phyloP scores from a whole-genome alignment of 495 filamentous ascomycete species.

The Lineolata rhizophorae region DNA sequence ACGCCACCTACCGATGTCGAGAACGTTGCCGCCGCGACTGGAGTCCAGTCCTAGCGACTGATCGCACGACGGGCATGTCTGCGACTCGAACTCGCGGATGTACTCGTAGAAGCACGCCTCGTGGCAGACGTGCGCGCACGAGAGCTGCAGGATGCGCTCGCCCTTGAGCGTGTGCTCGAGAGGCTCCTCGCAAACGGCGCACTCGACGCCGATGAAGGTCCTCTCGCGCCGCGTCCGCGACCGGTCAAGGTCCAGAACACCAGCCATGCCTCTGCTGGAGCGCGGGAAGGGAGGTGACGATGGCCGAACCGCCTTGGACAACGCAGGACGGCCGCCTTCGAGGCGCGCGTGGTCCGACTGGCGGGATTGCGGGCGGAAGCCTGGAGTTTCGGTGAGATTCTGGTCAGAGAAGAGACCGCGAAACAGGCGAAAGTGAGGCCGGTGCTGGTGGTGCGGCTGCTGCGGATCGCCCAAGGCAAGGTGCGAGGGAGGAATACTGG shows the following conservation, averaged over 20 bases:
- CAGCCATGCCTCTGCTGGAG: constrained; percentile 39
- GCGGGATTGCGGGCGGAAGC: no score
- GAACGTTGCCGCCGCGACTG: constrained; percentile 80
- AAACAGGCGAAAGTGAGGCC: no score
- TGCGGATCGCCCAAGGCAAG: no score
- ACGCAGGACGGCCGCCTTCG: no score
- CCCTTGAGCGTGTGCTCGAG: constrained; percentile 90
- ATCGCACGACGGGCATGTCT: constrained; percentile 90
- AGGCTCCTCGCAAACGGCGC: constrained; percentile 92
- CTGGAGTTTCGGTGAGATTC: no score
- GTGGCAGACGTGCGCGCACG: constrained; percentile 86
- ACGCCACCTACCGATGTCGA: constrained; percentile 57
- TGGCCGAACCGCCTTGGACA: no score
- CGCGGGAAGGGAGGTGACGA: no score
- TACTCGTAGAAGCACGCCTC: constrained; percentile 99
- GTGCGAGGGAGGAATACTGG: no score
- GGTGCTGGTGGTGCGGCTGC: no score
- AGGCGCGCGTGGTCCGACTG: no score
- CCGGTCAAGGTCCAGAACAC: constrained; percentile 56
- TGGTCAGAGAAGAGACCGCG: no score
- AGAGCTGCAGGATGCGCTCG: constrained; percentile 88
- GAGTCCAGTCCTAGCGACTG: constrained; percentile 83
- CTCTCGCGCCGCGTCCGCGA: constrained; percentile 67
- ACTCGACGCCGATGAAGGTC: constrained; percentile 87
- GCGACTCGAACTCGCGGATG: constrained; percentile 83